Percentiles rank a stretch among this genome's conserved stretches.
Conservation (phyloP, 225 moss, liverwort and hornwort species). For the Antitrichia curtipendula region DNA sequence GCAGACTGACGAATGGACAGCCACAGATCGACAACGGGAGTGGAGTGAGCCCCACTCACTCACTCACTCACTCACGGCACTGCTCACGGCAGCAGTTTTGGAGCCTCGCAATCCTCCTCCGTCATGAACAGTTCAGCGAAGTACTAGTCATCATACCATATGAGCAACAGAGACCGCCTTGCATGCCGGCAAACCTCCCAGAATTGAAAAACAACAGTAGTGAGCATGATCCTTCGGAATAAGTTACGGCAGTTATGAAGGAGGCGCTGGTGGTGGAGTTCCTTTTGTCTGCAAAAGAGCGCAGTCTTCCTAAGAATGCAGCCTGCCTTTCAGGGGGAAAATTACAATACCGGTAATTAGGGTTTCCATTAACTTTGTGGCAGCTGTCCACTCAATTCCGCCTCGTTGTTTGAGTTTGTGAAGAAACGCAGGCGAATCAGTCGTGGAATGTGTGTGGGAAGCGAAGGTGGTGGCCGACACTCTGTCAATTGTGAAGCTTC, state of each 20-base stretch:
- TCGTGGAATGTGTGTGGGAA: not conserved
- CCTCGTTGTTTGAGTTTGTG: not conserved
- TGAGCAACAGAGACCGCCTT: not conserved
- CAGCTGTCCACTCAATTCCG: not conserved
- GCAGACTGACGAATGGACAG: not conserved
- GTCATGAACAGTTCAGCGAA: not conserved
- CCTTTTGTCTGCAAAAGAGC: not conserved
- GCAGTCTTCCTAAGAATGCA: not conserved
- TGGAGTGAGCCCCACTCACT: not conserved
- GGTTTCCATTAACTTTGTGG: not conserved
- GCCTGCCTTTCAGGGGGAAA: not conserved
- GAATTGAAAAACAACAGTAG: not conserved
- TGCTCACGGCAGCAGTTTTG: not conserved
- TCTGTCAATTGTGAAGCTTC: not conserved
- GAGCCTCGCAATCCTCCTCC: not conserved
- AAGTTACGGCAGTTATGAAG: not conserved
- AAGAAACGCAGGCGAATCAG: not conserved
- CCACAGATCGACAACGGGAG: not conserved
- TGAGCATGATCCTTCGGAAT: not conserved
- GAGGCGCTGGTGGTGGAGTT: not conserved
- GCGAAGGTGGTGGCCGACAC: not conserved
- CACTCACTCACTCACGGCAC: not conserved
- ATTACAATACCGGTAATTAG: not conserved
- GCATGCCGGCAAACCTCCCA: not conserved
- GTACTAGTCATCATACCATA: not conserved